Evolutionary conservation across 306 rosid genomes (phyloP).

Genomic region (Quercus cerris): DNA sequence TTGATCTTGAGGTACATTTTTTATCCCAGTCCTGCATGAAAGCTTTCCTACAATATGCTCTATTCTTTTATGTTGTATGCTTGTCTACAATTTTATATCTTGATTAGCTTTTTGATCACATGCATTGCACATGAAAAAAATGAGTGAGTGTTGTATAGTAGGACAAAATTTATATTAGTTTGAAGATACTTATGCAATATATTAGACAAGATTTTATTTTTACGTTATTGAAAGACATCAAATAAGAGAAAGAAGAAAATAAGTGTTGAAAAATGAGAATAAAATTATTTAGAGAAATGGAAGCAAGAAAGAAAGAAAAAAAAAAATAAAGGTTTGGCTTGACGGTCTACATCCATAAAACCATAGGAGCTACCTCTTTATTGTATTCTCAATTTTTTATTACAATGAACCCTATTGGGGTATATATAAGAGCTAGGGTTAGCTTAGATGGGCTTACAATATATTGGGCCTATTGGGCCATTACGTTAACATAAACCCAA

Average conservation of each 20-base stretch:
- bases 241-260: too few relatives aligned
- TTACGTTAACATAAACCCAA: too few relatives aligned
- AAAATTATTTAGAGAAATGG: not conserved
- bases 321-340: too few relatives aligned
- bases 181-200: not conserved
- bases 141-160: not conserved
- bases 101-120: not conserved
- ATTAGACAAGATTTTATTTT: not conserved
- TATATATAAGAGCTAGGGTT: too few relatives aligned
- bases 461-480: too few relatives aligned
- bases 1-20: conserved; percentile 69
- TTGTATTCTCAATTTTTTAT: too few relatives aligned
- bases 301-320: not conserved
- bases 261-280: too few relatives aligned
- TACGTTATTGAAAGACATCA: not conserved
- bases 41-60: not conserved
- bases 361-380: too few relatives aligned
- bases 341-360: too few relatives aligned
- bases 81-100: not conserved
- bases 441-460: too few relatives aligned
- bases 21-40: not conserved
- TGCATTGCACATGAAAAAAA: not conserved
- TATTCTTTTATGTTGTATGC: not conserved
- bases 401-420: too few relatives aligned
- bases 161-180: not conserved